These are phyloP conservation scores for Arthrobotrys sinensis DNA, from an alignment of 2,329 filamentous ascomycete species.

Conservation along the genomic window DNA sequence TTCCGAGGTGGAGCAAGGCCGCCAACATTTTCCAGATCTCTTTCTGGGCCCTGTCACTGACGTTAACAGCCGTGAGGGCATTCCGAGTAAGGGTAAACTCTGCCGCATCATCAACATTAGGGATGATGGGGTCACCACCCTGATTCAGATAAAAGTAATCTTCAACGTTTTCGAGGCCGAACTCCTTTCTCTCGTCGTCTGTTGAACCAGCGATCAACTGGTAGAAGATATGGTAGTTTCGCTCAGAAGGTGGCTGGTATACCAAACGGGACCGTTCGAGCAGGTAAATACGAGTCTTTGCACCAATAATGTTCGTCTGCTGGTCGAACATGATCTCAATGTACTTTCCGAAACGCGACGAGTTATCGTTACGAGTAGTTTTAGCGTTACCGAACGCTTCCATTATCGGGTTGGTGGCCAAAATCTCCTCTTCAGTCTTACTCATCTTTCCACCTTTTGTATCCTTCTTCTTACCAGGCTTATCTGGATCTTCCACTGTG, in stretches of 20 bases:
- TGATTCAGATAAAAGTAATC: conserved; percentile 98
- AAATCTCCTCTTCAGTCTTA: conserved; percentile 97
- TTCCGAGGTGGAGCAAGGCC: conserved; percentile 92
- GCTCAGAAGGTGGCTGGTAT: conserved; percentile 96
- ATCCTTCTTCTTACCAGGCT: conserved; percentile 77
- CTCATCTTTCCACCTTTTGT: conserved; percentile 89
- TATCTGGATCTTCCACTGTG: conserved; percentile 92
- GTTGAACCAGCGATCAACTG: conserved; percentile 94
- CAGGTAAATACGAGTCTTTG: conserved; percentile 95
- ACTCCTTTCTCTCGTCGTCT: conserved; percentile 83
- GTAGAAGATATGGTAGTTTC: conserved; percentile 99
- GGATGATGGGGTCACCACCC: conserved; percentile 89
- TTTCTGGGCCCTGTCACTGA: conserved; percentile 79
- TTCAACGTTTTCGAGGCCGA: conserved; percentile 84
- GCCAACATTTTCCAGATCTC: conserved; percentile 93
- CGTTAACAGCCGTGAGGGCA: conserved; percentile 89
- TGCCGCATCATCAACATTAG: conserved; percentile 94
- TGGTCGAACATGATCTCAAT: conserved; percentile 99
- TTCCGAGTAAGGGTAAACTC: conserved; percentile 91
- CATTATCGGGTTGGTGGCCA: conserved; percentile 99
- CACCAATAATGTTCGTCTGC: conserved; percentile 94
- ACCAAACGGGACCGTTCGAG: conserved; percentile 95
- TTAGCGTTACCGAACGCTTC: conserved; percentile 99
- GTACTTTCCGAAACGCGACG: conserved; percentile 98
- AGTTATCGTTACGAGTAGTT: conserved; percentile 99